phyloP scores from a whole-genome alignment of 768 basidiomycete species.

The Mycena latifolia region DNA sequence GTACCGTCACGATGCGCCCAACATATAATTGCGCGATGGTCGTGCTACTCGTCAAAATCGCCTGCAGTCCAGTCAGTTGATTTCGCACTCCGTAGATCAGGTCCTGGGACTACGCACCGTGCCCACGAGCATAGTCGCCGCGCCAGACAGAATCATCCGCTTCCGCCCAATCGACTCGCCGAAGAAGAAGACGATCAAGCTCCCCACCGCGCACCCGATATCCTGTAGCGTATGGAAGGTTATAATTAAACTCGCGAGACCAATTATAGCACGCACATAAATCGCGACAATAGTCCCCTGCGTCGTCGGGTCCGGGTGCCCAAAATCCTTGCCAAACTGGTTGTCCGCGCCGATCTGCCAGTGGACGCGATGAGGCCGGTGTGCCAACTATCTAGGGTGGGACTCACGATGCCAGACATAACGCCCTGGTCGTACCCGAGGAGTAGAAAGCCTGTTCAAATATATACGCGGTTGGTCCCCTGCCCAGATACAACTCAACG shows the following conservation, averaged over 20 bases:
- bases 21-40: constrained; percentile 53
- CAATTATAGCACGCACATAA: constrained; percentile 48
- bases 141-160: constrained; percentile 54
- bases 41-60: constrained; percentile 53
- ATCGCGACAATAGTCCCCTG: constrained; percentile 56
- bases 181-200: constrained; percentile 51
- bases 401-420: constrained; percentile 54
- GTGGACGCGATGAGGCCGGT: no score
- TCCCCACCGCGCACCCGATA: constrained; percentile 54
- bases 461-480: no score
- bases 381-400: no score
- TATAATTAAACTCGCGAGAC: no score
- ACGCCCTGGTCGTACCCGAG: constrained; percentile 50
- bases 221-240: no score
- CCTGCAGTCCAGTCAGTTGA: constrained; percentile 34
- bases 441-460: constrained; percentile 43
- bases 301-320: constrained; percentile 49
- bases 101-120: constrained; percentile 40
- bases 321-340: constrained; percentile 53
- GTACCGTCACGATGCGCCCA: constrained; percentile 52
- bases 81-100: no score
- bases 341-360: constrained; percentile 56
- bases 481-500: no score
- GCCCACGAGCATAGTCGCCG: constrained; percentile 51
- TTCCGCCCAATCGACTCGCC: constrained; percentile 54